Evolutionary conservation across 306 rosid genomes (phyloP), one percentile per base, ranked within the genome.

Genomic region (Citrullus amarus): DNA sequence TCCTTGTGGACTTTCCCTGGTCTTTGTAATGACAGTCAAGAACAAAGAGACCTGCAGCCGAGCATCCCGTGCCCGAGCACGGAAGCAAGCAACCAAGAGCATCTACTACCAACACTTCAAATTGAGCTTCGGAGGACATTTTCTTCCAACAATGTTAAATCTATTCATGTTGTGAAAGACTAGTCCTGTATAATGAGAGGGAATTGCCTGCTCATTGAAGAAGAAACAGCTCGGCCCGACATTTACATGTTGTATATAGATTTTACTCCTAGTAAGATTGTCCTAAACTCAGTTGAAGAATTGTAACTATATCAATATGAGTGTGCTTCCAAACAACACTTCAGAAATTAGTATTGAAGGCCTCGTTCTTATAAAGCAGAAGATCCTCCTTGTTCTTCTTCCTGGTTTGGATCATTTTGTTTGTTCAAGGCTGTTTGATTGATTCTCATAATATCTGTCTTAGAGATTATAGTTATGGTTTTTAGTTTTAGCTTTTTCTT

Each of bases 21-120:
- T 41, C 71, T 25, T 62, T 60, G 41, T 25, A 32, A 57, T 76
- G 72, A 48, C 80, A 78, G 80, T 62, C 68, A 17, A 78, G 80
- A 48, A 61, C 74, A 32, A 78, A 78, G 59, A 78, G 80, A 78
- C 71, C 80, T 14, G 80, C 80, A 39, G 22, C 61, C 8, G 80
- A 78, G 39, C 43, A 44, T 43, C 80, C 68, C 3, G 6, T 48
- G 25, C 80, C 73, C 12, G 80, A 78, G 59, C 73, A 61, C 3
- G 74, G 80, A 59, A 32, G 73, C 57, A 78, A 62, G 59, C 80
- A 78, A 48, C 80, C 39, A 62, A 60, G 80, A 62, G 59, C 80
- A 25, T 78, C 80, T 78, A 48, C 74, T 46, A 41, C 72, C 44
- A 50, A 46, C 58, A 25, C 74, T 78, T 62, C 72, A 25, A 58